Percentiles rank a stretch among this genome's conserved stretches.
phyloP scores from a whole-genome alignment of 2,329 filamentous ascomycete genomes.

The Fusarium marasasianum region DNA sequence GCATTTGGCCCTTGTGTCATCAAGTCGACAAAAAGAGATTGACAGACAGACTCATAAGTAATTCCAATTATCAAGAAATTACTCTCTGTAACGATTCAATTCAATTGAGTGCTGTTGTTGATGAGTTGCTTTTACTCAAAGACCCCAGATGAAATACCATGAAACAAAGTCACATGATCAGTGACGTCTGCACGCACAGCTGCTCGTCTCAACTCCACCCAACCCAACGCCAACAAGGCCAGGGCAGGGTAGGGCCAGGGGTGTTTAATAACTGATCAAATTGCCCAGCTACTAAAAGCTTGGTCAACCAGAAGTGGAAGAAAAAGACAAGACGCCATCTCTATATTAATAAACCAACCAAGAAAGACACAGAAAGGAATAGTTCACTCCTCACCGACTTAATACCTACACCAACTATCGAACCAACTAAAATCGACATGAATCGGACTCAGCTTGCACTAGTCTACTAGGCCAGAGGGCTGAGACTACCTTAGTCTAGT shows the following conservation, averaged over 20 bases:
- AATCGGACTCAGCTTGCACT: constrained; percentile 1
- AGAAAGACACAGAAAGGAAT: not conserved
- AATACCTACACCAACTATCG: not conserved
- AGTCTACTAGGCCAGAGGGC: not conserved
- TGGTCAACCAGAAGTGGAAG: not conserved
- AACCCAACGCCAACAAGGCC: constrained; percentile 17
- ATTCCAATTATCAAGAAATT: not conserved
- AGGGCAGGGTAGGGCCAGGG: constrained; percentile 17
- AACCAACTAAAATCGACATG: not conserved
- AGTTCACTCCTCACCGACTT: constrained; percentile 9
- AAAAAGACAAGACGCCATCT: constrained; percentile 1
- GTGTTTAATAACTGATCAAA: not conserved
- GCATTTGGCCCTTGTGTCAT: not conserved
- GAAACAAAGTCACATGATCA: constrained; percentile 37
- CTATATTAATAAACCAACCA: not conserved
- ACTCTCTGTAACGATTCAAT: not conserved
- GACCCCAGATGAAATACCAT: not conserved
- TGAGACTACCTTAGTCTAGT: not conserved
- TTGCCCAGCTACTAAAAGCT: not conserved
- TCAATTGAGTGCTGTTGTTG: not conserved
- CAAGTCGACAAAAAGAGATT: not conserved
- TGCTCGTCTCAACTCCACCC: constrained; percentile 32
- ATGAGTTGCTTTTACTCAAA: not conserved
- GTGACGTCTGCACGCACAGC: constrained; percentile 33
- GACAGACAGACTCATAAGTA: not conserved